These are phyloP conservation scores for Babesia caballi DNA, from an alignment of 169 alveolate genomes.

Conservation along the genomic window DNA sequence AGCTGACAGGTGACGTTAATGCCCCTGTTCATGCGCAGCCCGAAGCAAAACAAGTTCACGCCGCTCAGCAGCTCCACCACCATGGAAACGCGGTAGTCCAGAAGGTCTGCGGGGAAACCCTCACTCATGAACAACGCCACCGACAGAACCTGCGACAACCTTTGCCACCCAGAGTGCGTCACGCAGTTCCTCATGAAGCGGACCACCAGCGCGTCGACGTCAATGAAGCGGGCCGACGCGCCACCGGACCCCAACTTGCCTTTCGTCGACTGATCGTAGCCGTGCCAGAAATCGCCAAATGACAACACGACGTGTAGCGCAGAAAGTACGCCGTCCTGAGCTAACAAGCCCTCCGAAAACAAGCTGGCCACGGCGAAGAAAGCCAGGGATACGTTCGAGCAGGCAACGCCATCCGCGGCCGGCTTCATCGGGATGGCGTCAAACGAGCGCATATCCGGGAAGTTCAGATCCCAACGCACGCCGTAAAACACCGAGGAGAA, in stretches of 20 bases:
- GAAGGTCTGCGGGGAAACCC: background rate
- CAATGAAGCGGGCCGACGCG: no score
- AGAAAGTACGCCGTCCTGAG: background rate
- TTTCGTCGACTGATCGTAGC: background rate
- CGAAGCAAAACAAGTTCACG: no score
- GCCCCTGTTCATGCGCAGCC: no score
- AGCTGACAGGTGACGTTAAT: no score
- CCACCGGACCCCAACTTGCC: background rate
- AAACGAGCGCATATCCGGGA: background rate
- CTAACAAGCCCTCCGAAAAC: background rate
- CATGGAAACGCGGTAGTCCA: background rate
- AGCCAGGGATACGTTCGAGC: constrained; percentile 15
- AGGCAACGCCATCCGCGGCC: background rate
- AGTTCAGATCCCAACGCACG: constrained; percentile 9
- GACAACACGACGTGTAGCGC: constrained; percentile 1
- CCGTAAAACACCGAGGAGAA: background rate
- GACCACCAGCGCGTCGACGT: background rate
- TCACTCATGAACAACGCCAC: constrained; percentile 9
- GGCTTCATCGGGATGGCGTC: background rate
- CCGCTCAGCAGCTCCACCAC: background rate
- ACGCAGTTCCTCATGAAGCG: constrained; percentile 4
- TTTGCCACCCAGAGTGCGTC: background rate
- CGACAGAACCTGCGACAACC: constrained; percentile 6
- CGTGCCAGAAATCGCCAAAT: constrained; percentile 1
- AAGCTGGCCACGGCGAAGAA: background rate